Evolutionary conservation across 768 basidiomycete genomes (phyloP).

Genomic region (Tylopilus intermedius): DNA sequence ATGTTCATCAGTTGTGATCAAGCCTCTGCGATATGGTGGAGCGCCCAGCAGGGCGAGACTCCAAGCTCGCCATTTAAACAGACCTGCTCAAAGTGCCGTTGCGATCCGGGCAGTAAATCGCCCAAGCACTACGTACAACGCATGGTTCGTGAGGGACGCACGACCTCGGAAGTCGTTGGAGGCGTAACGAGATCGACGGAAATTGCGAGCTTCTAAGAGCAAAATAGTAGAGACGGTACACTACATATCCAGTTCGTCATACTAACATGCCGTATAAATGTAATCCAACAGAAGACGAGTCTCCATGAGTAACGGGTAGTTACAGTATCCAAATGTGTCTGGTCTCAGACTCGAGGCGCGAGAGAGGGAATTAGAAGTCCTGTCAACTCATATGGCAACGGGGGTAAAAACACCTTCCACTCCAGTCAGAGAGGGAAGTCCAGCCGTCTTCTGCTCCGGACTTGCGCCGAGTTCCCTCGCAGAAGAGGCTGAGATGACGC

Average conservation of each 20-base stretch:
- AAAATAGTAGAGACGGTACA: conserved; percentile 25
- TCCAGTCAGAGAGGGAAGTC: conserved; percentile 10
- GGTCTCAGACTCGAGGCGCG: conserved; percentile 7
- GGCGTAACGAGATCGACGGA: conserved; percentile 14
- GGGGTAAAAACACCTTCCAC: conserved; percentile 21
- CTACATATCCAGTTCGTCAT: conserved; percentile 18
- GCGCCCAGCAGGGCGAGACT: no score
- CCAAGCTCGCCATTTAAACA: conserved; percentile 1
- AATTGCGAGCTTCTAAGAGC: conserved; percentile 21
- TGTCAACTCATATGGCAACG: conserved; percentile 27
- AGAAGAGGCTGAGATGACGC: conserved; percentile 25
- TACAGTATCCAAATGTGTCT: conserved; percentile 15
- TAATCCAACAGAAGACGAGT: conserved; percentile 2
- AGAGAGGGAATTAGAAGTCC: conserved; percentile 17
- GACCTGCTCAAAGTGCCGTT: not conserved
- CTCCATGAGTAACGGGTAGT: conserved; percentile 7
- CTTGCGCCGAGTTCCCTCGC: conserved; percentile 25
- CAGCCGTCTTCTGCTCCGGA: conserved; percentile 23
- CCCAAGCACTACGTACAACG: conserved; percentile 1
- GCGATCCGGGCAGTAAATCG: conserved; percentile 11
- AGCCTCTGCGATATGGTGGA: no score
- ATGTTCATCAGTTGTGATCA: no score
- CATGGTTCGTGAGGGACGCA: not conserved
- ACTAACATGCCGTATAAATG: conserved; percentile 6
- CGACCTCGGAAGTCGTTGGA: no score